phyloP scores from a whole-genome alignment of 2,329 filamentous ascomycete genomes.

The Cercospora sp. region DNA sequence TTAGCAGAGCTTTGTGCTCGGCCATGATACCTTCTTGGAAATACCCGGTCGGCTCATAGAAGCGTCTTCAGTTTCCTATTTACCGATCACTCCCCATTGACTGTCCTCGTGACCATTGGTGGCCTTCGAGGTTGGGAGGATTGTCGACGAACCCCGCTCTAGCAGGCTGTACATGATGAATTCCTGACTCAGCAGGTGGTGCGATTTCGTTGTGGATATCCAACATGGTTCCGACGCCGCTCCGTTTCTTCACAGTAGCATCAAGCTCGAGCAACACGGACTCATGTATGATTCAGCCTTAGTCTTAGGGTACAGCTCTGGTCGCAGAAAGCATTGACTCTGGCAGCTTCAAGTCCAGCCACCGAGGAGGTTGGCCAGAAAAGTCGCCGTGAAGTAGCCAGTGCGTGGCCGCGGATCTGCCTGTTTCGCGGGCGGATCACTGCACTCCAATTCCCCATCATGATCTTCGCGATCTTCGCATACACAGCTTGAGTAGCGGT shows the following conservation, averaged over 20 bases:
- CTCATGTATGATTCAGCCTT: not conserved
- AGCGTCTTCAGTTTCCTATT: not conserved
- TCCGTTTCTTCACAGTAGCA: not conserved
- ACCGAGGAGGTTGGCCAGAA: not conserved
- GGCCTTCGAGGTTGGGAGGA: not conserved
- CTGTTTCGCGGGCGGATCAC: not conserved
- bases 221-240: not conserved
- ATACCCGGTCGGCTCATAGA: not conserved
- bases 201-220: not conserved
- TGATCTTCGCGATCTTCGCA: not conserved
- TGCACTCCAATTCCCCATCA: not conserved
- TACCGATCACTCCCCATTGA: not conserved
- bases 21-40: not conserved
- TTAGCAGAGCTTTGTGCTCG: not conserved
- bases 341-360: not conserved
- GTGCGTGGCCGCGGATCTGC: not conserved
- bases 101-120: not conserved
- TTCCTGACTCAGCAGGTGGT: not conserved
- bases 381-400: not conserved
- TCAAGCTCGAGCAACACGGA: not conserved
- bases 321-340: not conserved
- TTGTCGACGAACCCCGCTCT: not conserved
- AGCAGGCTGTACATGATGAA: not conserved
- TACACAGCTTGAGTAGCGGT: not conserved
- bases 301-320: not conserved